Evolutionary conservation across 257 asterid species (phyloP), one percentile per base, ranked within the genome.

Genomic region (Gynochthodes officinalis): DNA sequence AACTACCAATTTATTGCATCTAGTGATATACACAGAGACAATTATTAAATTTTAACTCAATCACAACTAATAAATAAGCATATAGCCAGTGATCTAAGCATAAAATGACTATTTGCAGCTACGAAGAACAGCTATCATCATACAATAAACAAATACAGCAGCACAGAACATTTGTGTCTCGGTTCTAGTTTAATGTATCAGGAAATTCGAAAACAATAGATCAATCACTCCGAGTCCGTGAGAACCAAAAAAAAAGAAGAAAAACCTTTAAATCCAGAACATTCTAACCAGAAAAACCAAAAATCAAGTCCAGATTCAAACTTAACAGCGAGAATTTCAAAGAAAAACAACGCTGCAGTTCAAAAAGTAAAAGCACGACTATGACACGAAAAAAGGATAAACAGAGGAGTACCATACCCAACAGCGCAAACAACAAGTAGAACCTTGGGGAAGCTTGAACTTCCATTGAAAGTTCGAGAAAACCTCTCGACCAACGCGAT

Each of bases 381-480:
- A 1, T 30, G 40, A 21, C 3, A 25, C 46, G n/a, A 8, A 30
- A 62, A 54, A 66, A 27, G 39, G 54, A 52, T 4, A 61, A 68
- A 46, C 61, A 58, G 23, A 32, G 16, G 2, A 59, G 76, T 30
- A 75, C 53, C 23, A 14, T 82, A 90, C 97, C 97, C 81, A 76
- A 87, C 85, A 46, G 92, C 81, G 83, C 52, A 43, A 64, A 88
- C 82, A 66, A 88, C 89, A 55, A 89, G 64, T 73, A 89, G 77
- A 74, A 82, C 74, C 85, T 82, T 88, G 60, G 89, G 83, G 35
- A 88, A 70, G 64, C 95, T 71, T 61, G 90, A 76, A 88, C 84
- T 83, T 5, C 85, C 90, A 21, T 90, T 84, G 69, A 84, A 87
- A 44, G 73, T 86, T 46, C 86, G 79, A 8, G 91, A 84, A 73